phyloP scores from a whole-genome alignment of 805 yeast species.

The Candida orba region DNA sequence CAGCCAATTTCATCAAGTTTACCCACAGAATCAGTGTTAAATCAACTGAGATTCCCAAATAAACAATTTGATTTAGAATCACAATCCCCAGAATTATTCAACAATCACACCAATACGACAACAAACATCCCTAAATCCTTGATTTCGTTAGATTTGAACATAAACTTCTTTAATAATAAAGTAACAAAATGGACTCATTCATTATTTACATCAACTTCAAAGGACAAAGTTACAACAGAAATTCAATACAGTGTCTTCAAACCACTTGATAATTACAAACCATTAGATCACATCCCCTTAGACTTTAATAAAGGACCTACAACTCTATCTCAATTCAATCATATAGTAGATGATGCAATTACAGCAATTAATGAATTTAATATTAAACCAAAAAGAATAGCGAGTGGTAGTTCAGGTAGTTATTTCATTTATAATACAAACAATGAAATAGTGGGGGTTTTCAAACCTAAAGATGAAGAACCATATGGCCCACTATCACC shows the following conservation, averaged over 20 bases:
- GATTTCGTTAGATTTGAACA: slow-evolving; percentile 20
- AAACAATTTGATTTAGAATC: neutral
- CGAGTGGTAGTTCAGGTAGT: slow-evolving; percentile 66
- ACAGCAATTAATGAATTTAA: slow-evolving; percentile 38
- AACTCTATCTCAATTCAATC: slow-evolving; percentile 27
- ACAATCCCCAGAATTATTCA: neutral
- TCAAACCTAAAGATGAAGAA: slow-evolving; percentile 76
- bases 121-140: slow-evolving; percentile 14
- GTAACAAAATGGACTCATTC: slow-evolving; percentile 24
- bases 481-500: slow-evolving; percentile 76
- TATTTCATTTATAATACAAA: slow-evolving; percentile 43
- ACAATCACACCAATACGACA: slow-evolving; percentile 5
- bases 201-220: slow-evolving; percentile 21
- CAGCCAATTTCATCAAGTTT: slow-evolving; percentile 10
- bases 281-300: slow-evolving; percentile 23
- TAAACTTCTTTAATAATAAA: slow-evolving; percentile 14
- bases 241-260: slow-evolving; percentile 52
- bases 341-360: slow-evolving; percentile 35
- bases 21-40: slow-evolving; percentile 5
- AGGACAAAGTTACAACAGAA: slow-evolving; percentile 26
- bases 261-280: slow-evolving; percentile 28
- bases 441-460: slow-evolving; percentile 45
- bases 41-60: neutral
- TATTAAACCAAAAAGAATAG: slow-evolving; percentile 44
- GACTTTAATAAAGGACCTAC: slow-evolving; percentile 23